These are phyloP conservation scores for Xanthoparmelia taractica DNA, from an alignment of 495 filamentous ascomycete genomes.

Conservation along the genomic window DNA sequence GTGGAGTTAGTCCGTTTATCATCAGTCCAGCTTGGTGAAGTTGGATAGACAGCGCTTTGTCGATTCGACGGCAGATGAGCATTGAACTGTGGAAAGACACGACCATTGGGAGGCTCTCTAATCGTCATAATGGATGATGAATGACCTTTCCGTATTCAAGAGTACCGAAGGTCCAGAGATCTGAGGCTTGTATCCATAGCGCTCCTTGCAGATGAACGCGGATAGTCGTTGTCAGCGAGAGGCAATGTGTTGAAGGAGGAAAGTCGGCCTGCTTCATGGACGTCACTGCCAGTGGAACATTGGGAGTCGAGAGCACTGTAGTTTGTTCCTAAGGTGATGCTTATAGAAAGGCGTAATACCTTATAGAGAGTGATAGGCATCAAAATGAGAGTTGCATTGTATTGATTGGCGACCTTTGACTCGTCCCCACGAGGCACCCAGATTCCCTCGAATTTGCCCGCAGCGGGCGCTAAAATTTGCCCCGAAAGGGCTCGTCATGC, in stretches of 20 bases:
- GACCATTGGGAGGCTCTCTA: slow-evolving; percentile 13
- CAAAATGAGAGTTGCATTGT: neutral
- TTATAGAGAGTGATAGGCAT: neutral
- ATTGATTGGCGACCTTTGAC: neutral
- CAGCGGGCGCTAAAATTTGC: slow-evolving; percentile 1
- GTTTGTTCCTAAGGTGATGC: neutral
- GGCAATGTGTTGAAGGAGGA: neutral
- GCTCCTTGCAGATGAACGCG: neutral
- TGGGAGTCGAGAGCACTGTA: neutral
- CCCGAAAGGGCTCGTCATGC: slow-evolving; percentile 13
- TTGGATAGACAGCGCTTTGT: slow-evolving; percentile 15
- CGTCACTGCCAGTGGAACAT: neutral
- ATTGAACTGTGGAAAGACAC: slow-evolving; percentile 10
- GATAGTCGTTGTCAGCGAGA: neutral
- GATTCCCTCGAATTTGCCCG: neutral
- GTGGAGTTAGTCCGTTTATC: slow-evolving; percentile 20
- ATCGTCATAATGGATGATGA: slow-evolving; percentile 4
- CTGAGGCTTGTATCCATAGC: slow-evolving; percentile 5
- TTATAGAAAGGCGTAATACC: neutral
- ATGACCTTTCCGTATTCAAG: neutral
- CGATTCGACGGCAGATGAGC: slow-evolving; percentile 5
- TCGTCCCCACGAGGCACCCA: neutral
- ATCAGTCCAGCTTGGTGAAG: slow-evolving; percentile 11
- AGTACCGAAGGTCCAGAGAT: neutral
- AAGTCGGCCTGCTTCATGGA: neutral